Base-by-base conservation (phyloP, 768 basidiomycete species). In the Agaricus blazei region DNA sequence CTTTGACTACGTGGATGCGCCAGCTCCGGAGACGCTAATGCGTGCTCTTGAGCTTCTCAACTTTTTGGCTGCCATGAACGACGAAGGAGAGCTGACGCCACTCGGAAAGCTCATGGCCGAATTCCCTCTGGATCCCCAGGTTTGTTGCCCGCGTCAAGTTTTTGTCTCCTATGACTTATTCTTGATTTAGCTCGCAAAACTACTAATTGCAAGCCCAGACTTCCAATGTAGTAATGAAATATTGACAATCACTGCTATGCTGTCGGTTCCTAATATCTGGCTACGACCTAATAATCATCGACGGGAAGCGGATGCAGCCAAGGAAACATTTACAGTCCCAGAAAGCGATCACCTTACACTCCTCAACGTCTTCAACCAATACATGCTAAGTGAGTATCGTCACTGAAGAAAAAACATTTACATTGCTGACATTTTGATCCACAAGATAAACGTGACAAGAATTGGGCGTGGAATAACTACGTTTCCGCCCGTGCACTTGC, bases 121-220 rank as follows among this genome's bases (percentile, higher is more conserved):
- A 62, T 98, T 98, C 76, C 97, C 96, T 11, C 79, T 99, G n/a
- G 97, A 98, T 68, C 97, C 96, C 40, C 95, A 95, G 77, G 90
- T 89, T 60, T 38, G 77, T 57, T n/a, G 36, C 41, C 38, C 36
- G 34, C 11, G 9, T 24, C 34, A 9, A 47, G 3, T 38, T 8
- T 9, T 40, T 24, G 48, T 12, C 31, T 56, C 50, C 59, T 19
- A 19, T 19, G 19, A 19, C 28, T 29, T 52, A 48, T 44, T 42
- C 29, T 19, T 19, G 38, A 46, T 26, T 47, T 27, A 92, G 85
- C 78, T 98, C 62, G 84, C 97, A 26, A 97, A 97, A 70, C 87
- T 96, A 83, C 80, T 98, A 48, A 93, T 98, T 58, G 81, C 86
- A 60, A 95, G 92, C 67, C 91, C 96, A 2, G 93, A 98, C 66